phyloP scores from a whole-genome alignment of 176 grass and related monocot genomes.

The Aegilops sharonensis region DNA sequence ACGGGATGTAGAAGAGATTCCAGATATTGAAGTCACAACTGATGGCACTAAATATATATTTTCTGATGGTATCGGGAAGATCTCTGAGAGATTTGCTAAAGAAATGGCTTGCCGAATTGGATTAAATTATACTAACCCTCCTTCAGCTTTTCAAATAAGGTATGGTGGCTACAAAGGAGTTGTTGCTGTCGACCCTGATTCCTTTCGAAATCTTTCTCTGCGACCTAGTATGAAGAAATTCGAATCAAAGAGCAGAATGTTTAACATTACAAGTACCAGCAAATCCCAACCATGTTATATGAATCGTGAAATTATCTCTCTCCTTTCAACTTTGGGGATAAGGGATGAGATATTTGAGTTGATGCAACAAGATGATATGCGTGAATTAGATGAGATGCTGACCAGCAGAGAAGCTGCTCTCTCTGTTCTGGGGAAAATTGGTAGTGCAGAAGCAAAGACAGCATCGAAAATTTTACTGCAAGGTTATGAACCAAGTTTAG shows the following conservation, averaged over 20 bases:
- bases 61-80: conserved; percentile 93
- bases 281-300: conserved; percentile 71
- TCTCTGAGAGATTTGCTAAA: conserved; percentile 64
- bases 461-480: conserved; percentile 63
- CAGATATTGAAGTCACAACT: conserved; percentile 81
- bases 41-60: conserved; percentile 74
- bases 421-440: conserved; percentile 58
- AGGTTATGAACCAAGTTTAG: conserved; percentile 74
- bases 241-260: conserved; percentile 74
- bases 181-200: conserved; percentile 60
- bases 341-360: conserved; percentile 76
- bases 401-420: conserved; percentile 70
- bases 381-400: conserved; percentile 68
- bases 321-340: conserved; percentile 86
- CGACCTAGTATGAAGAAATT: conserved; percentile 95
- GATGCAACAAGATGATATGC: conserved; percentile 75
- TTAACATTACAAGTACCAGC: conserved; percentile 85
- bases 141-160: conserved; percentile 96
- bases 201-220: conserved; percentile 58
- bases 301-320: conserved; percentile 89
- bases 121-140: conserved; percentile 46
- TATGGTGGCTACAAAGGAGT: conserved; percentile 95
- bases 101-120: conserved; percentile 55
- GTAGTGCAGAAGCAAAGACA: conserved; percentile 54
- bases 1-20: conserved; percentile 57